Conservation (phyloP, 2,329 filamentous ascomycete species). For the Curvularia verruculosa region DNA sequence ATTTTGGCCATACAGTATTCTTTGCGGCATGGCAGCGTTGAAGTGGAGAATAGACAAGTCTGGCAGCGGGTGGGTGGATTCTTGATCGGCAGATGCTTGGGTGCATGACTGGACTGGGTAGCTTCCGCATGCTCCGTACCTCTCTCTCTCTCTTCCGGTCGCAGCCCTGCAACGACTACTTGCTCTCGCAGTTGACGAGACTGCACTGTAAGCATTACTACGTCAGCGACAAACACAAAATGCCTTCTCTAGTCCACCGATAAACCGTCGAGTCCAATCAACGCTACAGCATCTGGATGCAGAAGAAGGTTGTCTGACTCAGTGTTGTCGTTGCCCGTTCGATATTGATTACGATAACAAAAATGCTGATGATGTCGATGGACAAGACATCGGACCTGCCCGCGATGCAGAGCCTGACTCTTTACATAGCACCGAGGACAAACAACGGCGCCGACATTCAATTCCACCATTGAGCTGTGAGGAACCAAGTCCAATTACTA, state of each 20-base stretch:
- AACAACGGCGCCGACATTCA: neutral
- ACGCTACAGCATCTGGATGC: conserved; percentile 1
- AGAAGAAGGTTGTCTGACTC: neutral
- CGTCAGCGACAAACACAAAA: conserved; percentile 1
- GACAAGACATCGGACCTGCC: neutral
- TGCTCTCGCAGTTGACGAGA: neutral
- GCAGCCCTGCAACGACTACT: neutral
- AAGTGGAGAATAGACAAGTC: neutral
- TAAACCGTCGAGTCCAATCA: conserved; percentile 1
- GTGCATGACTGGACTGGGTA: conserved; percentile 2
- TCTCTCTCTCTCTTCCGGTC: neutral
- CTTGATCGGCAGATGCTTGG: conserved; percentile 7
- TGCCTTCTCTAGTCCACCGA: conserved; percentile 2
- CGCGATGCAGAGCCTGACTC: conserved; percentile 7
- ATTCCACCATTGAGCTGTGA: neutral
- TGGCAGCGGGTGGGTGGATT: conserved; percentile 1
- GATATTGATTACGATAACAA: neutral
- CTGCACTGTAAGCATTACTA: conserved; percentile 2
- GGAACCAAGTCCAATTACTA: conserved; percentile 4
- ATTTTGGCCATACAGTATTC: neutral
- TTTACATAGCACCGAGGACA: neutral
- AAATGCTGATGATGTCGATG: neutral
- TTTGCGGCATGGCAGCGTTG: neutral
- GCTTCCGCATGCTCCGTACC: conserved; percentile 8
- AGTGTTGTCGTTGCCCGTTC: neutral